These are phyloP conservation scores for Teunomyces atbi DNA, from an alignment of 805 yeast species.

Conservation along the genomic window DNA sequence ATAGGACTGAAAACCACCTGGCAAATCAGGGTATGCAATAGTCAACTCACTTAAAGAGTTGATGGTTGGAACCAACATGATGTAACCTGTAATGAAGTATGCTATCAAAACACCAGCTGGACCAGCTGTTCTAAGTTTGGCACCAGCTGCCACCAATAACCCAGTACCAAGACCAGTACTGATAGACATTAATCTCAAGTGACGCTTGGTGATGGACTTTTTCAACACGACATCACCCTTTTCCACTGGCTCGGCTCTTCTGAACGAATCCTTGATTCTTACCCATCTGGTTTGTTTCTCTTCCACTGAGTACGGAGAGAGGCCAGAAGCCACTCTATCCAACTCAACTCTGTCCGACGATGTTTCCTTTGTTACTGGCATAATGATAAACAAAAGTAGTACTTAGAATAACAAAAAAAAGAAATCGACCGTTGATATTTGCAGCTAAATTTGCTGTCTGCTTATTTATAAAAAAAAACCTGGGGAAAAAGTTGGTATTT, in stretches of 20 bases:
- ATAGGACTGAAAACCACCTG: constrained; percentile 30
- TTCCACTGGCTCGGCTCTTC: constrained; percentile 13
- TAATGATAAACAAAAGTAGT: background rate
- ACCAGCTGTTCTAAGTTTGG: constrained; percentile 24
- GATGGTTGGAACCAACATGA: constrained; percentile 28
- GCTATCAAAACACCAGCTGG: constrained; percentile 24
- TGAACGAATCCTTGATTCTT: constrained; percentile 22
- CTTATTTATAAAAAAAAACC: background rate
- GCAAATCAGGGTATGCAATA: constrained; percentile 24
- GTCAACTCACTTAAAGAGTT: constrained; percentile 27
- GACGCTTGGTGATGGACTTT: constrained; percentile 17
- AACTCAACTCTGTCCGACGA: constrained; percentile 3
- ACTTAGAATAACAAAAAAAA: background rate
- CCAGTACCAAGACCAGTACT: constrained; percentile 33
- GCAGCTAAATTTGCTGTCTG: constrained; percentile 1
- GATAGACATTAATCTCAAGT: constrained; percentile 28
- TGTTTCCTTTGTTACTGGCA: background rate
- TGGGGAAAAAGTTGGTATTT: constrained; percentile 1
- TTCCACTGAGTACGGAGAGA: constrained; percentile 1
- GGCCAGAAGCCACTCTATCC: constrained; percentile 5
- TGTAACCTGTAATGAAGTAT: constrained; percentile 21
- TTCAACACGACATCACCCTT: constrained; percentile 6
- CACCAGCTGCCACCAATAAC: constrained; percentile 28
- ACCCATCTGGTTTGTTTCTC: constrained; percentile 14
- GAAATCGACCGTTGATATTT: background rate